Evolutionary conservation across 2,329 filamentous ascomycete genomes (phyloP), one percentile per base, ranked within the genome.

Genomic region (Colletotrichum tabaci): DNA sequence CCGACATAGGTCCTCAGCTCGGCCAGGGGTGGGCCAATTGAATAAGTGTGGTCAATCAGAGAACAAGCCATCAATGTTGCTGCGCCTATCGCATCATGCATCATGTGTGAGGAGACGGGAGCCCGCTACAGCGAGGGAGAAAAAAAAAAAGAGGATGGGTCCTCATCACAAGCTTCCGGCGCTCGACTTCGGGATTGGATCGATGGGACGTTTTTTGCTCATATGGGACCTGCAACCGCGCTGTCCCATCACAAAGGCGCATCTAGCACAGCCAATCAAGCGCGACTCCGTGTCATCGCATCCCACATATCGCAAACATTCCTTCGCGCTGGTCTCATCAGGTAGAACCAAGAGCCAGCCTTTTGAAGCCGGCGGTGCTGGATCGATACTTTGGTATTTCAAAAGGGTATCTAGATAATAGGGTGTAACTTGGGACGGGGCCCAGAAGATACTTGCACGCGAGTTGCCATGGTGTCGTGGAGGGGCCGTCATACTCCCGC

Each of bases 361-460:
- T 42, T 46, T 40, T 53, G 49, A 55, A 26, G 44, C 57, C 49
- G 30, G 23, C 46, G 44, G 38, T 16, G 38, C 38, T 49, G 21
- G 58, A 68, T 68, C 30, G 46, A 60, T 58, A 68, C 40, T 42
- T 68, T 66, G 52, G 46, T 53, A 64, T 71, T 71, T 49, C 38
- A 63, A 63, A 52, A 68, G 68, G 68, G 68, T 71, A 71, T 71
- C 68, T 63, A 71, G 40, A 63, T 60, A 49, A 60, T 50, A 63
- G 47, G 57, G 58, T 38, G 35, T 50, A 63, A 23, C 52, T 58
- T 38, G 40, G 30, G 57, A 30, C n/a, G 46, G 21, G 15, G 35
- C 46, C 46, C 16, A 26, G 58, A 16, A 40, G 42, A 12, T 16
- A 63, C 30, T 44, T 44, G 23, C 13, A 35, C 30, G 57, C 50